Base-by-base conservation (phyloP, 2,329 filamentous ascomycete species). In the Scleromitrula shiraiana region DNA sequence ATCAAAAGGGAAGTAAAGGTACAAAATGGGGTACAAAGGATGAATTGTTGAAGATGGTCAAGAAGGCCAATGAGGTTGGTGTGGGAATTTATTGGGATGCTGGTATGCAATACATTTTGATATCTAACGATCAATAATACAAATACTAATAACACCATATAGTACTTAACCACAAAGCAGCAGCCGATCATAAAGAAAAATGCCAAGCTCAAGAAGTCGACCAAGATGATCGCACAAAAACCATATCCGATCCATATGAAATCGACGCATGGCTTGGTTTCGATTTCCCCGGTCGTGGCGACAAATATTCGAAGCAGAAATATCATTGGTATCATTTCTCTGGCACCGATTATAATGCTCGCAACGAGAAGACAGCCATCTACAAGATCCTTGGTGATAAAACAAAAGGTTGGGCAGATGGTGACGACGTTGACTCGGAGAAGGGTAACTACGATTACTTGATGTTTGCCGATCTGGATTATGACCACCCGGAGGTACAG, bases 401-500 rank as follows among this genome's bases (percentile, higher is more conserved):
- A 51, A 73, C 76, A 46, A 84, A 85, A 58, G 71, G 73, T 30
- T 87, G 82, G 83, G 77, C 78, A 2, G 59, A 72, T 0, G 73
- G 74, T 12, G 81, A 83, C 3, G 78, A 79, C 38, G 70, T 72
- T 23, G 72, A 75, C 17, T 71, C 54, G 8, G 70, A 84, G 62
- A 74, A 79, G 53, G 83, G 83, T 7, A 88, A 88, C 58, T 80
- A 76, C 35, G 78, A 82, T 62, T 86, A 80, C 59, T 72, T 87
- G 14, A 85, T 88, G 80, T 86, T 85, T 56, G 78, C 80, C 5
- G 79, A 88, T 62, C 63, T 88, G 32, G 82, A 87, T 63, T 83
- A 83, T 61, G 65, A 68, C 2, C 74, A 84, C 49, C 70, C 71
- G 0, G 82, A 85, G 55, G 83, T 87, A 8, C 70, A 72, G 27